Evolutionary conservation across 202 grass and related monocot species (phyloP), one percentile per base, ranked within the genome.

Genomic region (Zizania palustris): DNA sequence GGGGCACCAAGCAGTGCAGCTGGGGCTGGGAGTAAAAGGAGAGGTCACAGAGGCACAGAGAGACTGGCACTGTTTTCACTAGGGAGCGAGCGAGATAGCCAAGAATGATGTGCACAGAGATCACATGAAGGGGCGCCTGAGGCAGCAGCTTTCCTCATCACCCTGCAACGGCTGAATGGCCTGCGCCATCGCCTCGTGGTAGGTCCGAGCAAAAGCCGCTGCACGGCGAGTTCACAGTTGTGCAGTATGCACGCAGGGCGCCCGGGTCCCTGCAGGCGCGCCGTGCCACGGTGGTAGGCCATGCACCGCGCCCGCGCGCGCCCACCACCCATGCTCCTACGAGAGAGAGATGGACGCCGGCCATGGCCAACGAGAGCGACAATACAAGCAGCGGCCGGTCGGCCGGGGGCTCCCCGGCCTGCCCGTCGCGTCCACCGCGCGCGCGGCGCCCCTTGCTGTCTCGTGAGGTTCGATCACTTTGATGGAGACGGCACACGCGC

Each of bases 271-370:
- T 69, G 50, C 63, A 28, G 28, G 28, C 28, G 28, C 37, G 40
- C 65, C 46, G 46, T 50, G 50, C 49, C 50, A 54, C 49, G 15
- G 49, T 53, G 77, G 77, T 71, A 80, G 67, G 56, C 67, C 66
- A 49, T 66, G 34, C 60, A 42, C 42, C 35, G 43, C 34, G 44
- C n/a, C 21, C 50, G 34, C 16, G 59, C 43, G 58, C 55, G 62
- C 4, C 73, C 34, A 16, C 35, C 60, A 33, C 42, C 65, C 44
- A 35, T 33, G 66, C 9, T 3, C 65, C 34, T 46, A 38, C 10
- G 19, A 5, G 28, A 28, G 28, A 28, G 28, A 28, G 28, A 28
- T 28, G 28, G 28, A 28, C 28, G 28, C 28, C 1, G 28, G 28
- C 28, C 28, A 28, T 0, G 28, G 28, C 28, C 28, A 28, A 28